Evolutionary conservation across 345 rosid species (phyloP), one percentile per base, ranked within the genome.

Genomic region (Brassica cretica): DNA sequence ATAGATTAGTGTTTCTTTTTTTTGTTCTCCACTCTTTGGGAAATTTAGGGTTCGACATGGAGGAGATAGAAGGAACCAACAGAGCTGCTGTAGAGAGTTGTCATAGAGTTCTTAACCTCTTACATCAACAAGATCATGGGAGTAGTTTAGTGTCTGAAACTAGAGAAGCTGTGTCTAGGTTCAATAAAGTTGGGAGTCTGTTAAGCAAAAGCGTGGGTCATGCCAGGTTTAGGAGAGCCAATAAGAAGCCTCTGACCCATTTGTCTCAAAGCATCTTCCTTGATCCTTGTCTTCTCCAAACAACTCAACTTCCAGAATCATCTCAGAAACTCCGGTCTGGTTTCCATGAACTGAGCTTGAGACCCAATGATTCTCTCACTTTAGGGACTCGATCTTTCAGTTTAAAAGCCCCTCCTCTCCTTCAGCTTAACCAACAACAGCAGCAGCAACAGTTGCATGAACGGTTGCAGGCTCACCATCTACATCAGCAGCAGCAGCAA

Each of bases 211-310:
- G 90, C 77, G 88, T 89, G 81, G 97, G 98, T 77, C 99, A 93
- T 87, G 96, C 99, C 7, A 89, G 99, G 83, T 93, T 93, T 49
- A 88, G 98, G 81, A 90, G 87, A 84, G 74, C 85, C n/a, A 90
- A 49, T 49, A 49, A 86, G 85, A 88, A 86, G 15, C 69, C 83
- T 21, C 85, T 82, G 2, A 64, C 81, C 64, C 85, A 90, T 81
- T 61, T 86, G 37, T 84, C 90, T 74, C 92, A 85, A 49, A 82
- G 67, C 76, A 72, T 84, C 65, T 85, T 91, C 59, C 84, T 96
- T 84, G 84, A 81, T 67, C 73, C 80, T 76, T 62, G 64, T 66
- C 79, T 46, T 66, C 79, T 71, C 29, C 78, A 64, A 64, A 85
- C 71, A 46, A 29, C 86, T 19, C 86, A 85, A 73, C 74, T 35